Evolutionary conservation across 345 rosid genomes (phyloP).

Genomic region (Hirschfeldia incana): DNA sequence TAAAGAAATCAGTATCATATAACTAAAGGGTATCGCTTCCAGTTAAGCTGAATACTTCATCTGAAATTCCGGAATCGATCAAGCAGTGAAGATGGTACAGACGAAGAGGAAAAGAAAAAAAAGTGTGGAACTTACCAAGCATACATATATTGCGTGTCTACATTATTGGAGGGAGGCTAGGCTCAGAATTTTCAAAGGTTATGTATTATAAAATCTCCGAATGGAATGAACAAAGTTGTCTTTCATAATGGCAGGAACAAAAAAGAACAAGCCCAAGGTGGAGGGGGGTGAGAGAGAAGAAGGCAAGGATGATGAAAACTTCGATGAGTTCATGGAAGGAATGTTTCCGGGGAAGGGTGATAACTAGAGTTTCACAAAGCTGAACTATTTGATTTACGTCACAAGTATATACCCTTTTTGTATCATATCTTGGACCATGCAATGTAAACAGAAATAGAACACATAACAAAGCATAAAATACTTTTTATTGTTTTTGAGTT

Average conservation of each 20-base stretch:
- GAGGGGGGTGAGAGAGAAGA: conserved; percentile 24
- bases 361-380: background rate
- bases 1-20: background rate
- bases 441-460: no score
- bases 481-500: no score
- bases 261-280: conserved; percentile 39
- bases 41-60: background rate
- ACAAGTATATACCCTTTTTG: background rate
- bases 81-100: conserved; percentile 41
- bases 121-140: conserved; percentile 48
- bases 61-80: conserved; percentile 48
- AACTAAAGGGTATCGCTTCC: background rate
- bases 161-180: conserved; percentile 9
- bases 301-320: conserved; percentile 54
- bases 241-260: conserved; percentile 41
- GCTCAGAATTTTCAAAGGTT: background rate
- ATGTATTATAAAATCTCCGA: background rate
- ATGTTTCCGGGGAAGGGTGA: conserved; percentile 66
- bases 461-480: no score
- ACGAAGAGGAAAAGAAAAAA: conserved; percentile 49
- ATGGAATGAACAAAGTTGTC: background rate
- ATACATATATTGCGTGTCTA: background rate
- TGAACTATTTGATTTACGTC: no score
- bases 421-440: background rate
- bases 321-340: conserved; percentile 77